Conservation (phyloP, 2,329 filamentous ascomycete species). For the Dissoconium aciculare region DNA sequence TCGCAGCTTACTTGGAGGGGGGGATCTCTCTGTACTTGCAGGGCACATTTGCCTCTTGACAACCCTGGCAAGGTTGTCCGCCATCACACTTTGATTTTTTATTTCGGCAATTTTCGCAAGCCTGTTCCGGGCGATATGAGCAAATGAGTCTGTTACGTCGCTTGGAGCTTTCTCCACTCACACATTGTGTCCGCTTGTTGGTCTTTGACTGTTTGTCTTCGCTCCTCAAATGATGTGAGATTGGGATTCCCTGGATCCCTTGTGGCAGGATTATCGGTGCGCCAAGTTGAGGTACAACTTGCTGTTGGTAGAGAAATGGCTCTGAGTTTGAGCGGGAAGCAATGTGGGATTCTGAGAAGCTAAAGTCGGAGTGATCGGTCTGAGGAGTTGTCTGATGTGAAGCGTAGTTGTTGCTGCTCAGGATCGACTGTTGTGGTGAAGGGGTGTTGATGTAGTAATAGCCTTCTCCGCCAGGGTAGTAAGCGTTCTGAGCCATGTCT, state of each 20-base stretch:
- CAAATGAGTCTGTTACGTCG: background rate
- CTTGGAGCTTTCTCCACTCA: no score
- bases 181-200: background rate
- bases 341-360: background rate
- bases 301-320: conserved; percentile 1
- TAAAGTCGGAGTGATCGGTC: background rate
- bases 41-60: conserved; percentile 14
- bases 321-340: background rate
- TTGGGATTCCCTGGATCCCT: no score
- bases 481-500: background rate
- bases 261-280: no score
- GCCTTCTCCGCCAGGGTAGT: background rate
- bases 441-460: conserved; percentile 1
- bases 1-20: conserved; percentile 11
- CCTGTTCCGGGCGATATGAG: no score
- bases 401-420: background rate
- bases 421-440: conserved; percentile 1
- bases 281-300: background rate
- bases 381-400: background rate
- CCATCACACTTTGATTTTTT: conserved; percentile 15
- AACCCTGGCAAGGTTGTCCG: conserved; percentile 12
- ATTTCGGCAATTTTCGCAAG: conserved; percentile 16
- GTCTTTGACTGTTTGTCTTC: background rate
- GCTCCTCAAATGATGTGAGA: background rate
- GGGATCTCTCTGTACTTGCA: conserved; percentile 14